Conservation (phyloP, 2,329 filamentous ascomycete species). For the Pestalotiopsis sp. region DNA sequence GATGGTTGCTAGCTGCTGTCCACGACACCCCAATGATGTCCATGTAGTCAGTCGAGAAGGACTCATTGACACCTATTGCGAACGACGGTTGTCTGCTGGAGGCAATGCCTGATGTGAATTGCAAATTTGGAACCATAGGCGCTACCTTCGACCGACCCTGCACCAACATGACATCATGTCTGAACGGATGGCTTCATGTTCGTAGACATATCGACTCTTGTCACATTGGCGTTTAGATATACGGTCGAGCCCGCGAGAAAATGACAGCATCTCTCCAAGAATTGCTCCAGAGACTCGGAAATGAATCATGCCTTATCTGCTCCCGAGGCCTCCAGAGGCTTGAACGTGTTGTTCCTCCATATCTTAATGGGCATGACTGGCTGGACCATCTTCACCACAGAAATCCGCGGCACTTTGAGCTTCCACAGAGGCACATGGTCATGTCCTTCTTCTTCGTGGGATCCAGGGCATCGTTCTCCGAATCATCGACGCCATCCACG, state of each 20-base stretch:
- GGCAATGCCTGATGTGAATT: too few species aligned
- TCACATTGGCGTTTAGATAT: background rate
- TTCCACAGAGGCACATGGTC: slow-evolving; percentile 64
- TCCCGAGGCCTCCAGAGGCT: background rate
- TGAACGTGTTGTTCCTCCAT: background rate
- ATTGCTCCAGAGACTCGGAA: background rate
- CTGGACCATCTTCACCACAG: slow-evolving; percentile 56
- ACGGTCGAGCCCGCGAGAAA: background rate
- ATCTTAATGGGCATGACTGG: background rate
- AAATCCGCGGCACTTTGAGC: slow-evolving; percentile 67
- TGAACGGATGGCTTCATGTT: too few species aligned
- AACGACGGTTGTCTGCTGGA: too few species aligned
- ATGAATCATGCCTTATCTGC: background rate
- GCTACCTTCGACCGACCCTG: too few species aligned
- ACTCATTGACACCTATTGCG: too few species aligned
- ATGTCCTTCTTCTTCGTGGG: slow-evolving; percentile 53
- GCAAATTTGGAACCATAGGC: too few species aligned
- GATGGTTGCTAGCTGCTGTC: too few species aligned
- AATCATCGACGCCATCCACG: slow-evolving; percentile 62
- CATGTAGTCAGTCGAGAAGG: too few species aligned
- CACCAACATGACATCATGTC: too few species aligned
- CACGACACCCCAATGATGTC: too few species aligned
- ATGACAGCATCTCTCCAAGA: background rate
- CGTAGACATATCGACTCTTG: too few species aligned
- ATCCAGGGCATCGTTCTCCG: slow-evolving; percentile 51